Evolutionary conservation across 257 asterid species (phyloP).

Genomic region (Petunia secreta): DNA sequence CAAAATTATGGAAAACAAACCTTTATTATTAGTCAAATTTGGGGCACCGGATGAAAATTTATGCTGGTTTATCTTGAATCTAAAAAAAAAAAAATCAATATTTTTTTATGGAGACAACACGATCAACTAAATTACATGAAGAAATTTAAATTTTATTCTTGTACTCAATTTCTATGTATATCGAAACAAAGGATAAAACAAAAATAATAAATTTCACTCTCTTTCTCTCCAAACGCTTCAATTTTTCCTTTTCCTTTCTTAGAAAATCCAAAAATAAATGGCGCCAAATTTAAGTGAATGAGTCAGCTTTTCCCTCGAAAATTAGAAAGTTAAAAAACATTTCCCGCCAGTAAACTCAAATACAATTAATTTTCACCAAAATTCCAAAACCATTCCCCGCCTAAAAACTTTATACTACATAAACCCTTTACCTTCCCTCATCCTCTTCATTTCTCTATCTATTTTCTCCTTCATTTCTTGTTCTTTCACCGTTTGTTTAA

Average conservation of each 20-base stretch:
- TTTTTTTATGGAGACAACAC: too few relatives aligned
- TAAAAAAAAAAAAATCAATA: too few relatives aligned
- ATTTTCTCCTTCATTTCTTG: background rate
- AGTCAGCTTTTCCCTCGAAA: background rate
- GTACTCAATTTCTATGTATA: background rate
- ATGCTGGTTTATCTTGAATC: too few relatives aligned
- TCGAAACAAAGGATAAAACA: background rate
- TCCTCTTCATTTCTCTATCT: slow-evolving; percentile 1
- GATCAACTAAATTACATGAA: too few relatives aligned
- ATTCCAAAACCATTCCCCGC: slow-evolving; percentile 40
- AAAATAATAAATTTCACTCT: background rate
- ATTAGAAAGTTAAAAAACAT: background rate
- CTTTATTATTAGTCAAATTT: too few relatives aligned
- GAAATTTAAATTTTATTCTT: too few relatives aligned
- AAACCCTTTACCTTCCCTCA: background rate
- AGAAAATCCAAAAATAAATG: background rate
- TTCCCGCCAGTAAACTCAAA: slow-evolving; percentile 38
- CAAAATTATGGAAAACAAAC: too few relatives aligned
- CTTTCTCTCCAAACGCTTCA: background rate
- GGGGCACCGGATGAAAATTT: too few relatives aligned
- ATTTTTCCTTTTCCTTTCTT: background rate
- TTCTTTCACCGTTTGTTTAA: background rate
- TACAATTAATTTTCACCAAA: slow-evolving; percentile 1
- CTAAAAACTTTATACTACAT: slow-evolving; percentile 33
- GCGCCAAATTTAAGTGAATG: slow-evolving; percentile 12